These are phyloP conservation scores for Vanilla planifolia DNA, from an alignment of 106 monocot species.

Conservation along the genomic window DNA sequence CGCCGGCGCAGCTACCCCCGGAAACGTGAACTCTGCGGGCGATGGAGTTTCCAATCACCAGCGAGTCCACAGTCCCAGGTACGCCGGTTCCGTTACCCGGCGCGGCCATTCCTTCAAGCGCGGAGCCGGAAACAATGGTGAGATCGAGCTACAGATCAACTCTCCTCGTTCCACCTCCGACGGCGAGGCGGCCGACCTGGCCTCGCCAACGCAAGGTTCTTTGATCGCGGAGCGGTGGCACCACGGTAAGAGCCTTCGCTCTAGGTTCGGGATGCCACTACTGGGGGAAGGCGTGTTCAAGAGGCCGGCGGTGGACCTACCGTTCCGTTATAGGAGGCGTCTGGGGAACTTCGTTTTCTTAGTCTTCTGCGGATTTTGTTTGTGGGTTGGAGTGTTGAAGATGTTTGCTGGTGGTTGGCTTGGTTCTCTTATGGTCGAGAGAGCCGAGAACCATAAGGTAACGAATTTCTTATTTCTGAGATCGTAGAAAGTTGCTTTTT, in stretches of 20 bases:
- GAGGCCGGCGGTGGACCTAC: conserved; percentile 19
- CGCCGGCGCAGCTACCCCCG: too few species aligned
- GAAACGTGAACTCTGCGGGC: conserved; percentile 2
- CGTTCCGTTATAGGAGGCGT: conserved; percentile 34
- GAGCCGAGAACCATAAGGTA: conserved; percentile 27
- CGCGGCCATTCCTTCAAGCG: conserved; percentile 71
- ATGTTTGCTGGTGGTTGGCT: conserved; percentile 53
- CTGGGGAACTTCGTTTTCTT: conserved; percentile 68
- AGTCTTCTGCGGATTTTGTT: conserved; percentile 58
- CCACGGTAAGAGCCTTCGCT: conserved; percentile 27
- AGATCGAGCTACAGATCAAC: conserved; percentile 68
- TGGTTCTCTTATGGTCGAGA: conserved; percentile 8
- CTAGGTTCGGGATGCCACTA: conserved; percentile 28
- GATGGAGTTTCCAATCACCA: conserved; percentile 20
- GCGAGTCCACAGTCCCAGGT: conserved; percentile 33
- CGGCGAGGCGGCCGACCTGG: conserved; percentile 6
- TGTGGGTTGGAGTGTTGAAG: conserved; percentile 60
- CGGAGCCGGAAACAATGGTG: conserved; percentile 12
- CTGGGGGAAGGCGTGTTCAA: conserved; percentile 33
- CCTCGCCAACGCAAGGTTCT: background rate
- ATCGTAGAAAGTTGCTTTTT: background rate
- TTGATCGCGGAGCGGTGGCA: conserved; percentile 6
- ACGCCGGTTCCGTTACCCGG: conserved; percentile 46
- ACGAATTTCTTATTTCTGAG: background rate
- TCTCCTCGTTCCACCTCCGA: conserved; percentile 40